These are phyloP conservation scores for Casuarina cunninghamiana DNA, from an alignment of 306 rosid genomes.

Conservation along the genomic window DNA sequence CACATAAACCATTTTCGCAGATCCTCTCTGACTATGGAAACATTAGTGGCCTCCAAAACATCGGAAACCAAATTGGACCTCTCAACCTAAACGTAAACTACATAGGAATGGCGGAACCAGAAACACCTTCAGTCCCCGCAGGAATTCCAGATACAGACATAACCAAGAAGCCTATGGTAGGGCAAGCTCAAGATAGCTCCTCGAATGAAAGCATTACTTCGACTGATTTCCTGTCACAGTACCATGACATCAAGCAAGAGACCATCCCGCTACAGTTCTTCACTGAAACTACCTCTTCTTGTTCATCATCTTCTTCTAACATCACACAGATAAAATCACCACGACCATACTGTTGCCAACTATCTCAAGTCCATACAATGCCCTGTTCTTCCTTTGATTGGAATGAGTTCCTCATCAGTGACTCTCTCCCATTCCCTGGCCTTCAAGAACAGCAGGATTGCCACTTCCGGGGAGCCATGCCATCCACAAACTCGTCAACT, in stretches of 20 bases:
- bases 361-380: constrained; percentile 31
- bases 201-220: constrained; percentile 23
- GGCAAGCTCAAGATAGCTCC: constrained; percentile 26
- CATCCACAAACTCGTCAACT: constrained; percentile 28
- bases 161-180: constrained; percentile 24
- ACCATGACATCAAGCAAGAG: constrained; percentile 38
- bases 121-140: constrained; percentile 30
- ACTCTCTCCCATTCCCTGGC: constrained; percentile 43
- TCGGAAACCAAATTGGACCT: constrained; percentile 27
- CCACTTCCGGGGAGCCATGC: constrained; percentile 24
- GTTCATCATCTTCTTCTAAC: constrained; percentile 65
- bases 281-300: constrained; percentile 70
- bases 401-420: constrained; percentile 57
- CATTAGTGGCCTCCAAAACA: constrained; percentile 49
- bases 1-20: constrained; percentile 84
- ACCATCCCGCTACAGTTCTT: constrained; percentile 41
- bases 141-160: constrained; percentile 20
- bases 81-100: constrained; percentile 29
- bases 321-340: constrained; percentile 45
- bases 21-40: constrained; percentile 73
- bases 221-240: constrained; percentile 33
- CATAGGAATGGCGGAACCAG: constrained; percentile 20
- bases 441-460: constrained; percentile 35
- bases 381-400: constrained; percentile 54
- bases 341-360: constrained; percentile 36